phyloP scores from a whole-genome alignment of 805 yeast genomes.

The Kurtzmaniella cleridarum region DNA sequence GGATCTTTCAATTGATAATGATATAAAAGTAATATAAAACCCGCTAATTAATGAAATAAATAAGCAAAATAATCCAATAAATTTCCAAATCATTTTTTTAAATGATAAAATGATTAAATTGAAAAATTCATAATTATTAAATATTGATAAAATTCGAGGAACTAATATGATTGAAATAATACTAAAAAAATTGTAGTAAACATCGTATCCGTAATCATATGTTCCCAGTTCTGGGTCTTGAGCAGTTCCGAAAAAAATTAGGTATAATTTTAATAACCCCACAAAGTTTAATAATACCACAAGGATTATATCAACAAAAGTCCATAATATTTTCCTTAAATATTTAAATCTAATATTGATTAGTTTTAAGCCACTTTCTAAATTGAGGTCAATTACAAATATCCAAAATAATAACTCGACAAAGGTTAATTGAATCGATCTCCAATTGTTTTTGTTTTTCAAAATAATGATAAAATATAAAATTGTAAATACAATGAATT shows the following conservation, averaged over 20 bases:
- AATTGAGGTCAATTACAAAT: conserved; percentile 41
- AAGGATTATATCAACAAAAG: conserved; percentile 41
- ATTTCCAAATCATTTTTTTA: conserved; percentile 46
- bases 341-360: conserved; percentile 41
- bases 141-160: conserved; percentile 45
- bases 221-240: not conserved
- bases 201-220: conserved; percentile 7
- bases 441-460: conserved; percentile 12
- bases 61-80: conserved; percentile 43
- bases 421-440: conserved; percentile 5
- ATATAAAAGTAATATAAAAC: conserved; percentile 49
- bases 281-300: conserved; percentile 32
- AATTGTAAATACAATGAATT: conserved; percentile 24
- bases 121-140: conserved; percentile 49
- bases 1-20: conserved; percentile 38
- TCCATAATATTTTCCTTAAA: conserved; percentile 49
- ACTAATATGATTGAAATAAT: conserved; percentile 43
- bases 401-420: conserved; percentile 38
- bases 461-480: conserved; percentile 26
- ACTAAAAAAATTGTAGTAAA: conserved; percentile 31
- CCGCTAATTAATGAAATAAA: conserved; percentile 49
- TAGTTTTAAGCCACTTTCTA: conserved; percentile 42
- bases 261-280: conserved; percentile 17
- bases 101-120: conserved; percentile 47
- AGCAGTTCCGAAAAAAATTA: conserved; percentile 8